Base-by-base conservation (phyloP, 2,329 filamentous ascomycete species). In the Gyromitra esculenta region DNA sequence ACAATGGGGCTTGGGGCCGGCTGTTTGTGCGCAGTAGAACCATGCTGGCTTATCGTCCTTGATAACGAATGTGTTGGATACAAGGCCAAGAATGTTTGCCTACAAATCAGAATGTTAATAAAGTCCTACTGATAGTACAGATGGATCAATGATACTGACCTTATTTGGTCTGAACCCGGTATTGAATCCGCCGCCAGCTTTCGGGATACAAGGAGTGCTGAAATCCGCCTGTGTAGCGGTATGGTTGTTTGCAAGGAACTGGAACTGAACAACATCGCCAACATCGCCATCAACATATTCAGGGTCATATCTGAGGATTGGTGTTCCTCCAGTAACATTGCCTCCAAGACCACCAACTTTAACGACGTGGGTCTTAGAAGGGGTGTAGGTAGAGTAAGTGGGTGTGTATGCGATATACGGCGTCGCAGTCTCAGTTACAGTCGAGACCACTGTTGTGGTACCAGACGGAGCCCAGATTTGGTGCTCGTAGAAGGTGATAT, bases 181-280 rank as follows among this genome's bases (percentile, higher is more conserved):
- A 25, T 77, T 15, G 85, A 91, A 89, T 6, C 78, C 80, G 65
- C 78, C 80, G 65, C 57, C 76, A 18, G 11, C 18, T 5, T 73
- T 62, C 35, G 86, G 79, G 8, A 62, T 15, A 41, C 85, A 86
- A 0, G 85, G 82, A 0, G 80, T 72, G 0, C 82, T 76, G 54
- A 82, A 81, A 5, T 81, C 74, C 15, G 83, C 83, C 78, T 86
- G 84, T 0, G 85, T 86, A 5, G 85, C 83, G 0, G 84, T 86
- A 63, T 86, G 84, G 64, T 86, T 86, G 80, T 87, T 87, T 9
- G 85, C 86, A 78, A 86, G 85, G 85, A 91, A 91, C 83, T 90
- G 88, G 86, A 91, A 91, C 84, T 91, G 88, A 11, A 91, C 86
- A 85, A 89, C 87, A 80, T 87, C 86, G 79, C 92, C 92, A 1